These are phyloP conservation scores for Xylariaceae sp. DNA, from an alignment of 2,329 filamentous ascomycete species.

Conservation along the genomic window DNA sequence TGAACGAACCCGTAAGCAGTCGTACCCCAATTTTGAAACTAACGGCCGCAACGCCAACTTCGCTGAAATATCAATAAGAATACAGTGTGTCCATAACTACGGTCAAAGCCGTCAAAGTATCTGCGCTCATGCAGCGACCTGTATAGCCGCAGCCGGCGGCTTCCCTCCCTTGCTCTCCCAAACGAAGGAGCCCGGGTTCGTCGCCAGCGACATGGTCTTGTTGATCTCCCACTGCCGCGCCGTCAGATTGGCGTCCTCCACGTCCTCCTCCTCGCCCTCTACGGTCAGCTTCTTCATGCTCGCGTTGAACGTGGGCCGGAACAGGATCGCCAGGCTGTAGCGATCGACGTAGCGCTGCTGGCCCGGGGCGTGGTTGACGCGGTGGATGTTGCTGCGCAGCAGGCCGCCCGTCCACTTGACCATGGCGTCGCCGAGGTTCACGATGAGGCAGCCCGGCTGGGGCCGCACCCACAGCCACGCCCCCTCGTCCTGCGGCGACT, in stretches of 20 bases:
- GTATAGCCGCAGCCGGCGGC: too few relatives aligned
- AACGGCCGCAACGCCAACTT: too few relatives aligned
- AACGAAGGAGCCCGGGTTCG: too few relatives aligned
- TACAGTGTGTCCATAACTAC: too few relatives aligned
- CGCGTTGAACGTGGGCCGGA: constrained; percentile 10
- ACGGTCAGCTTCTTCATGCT: constrained; percentile 11
- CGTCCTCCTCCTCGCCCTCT: neutral
- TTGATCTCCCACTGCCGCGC: constrained; percentile 13
- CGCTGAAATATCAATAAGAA: too few relatives aligned
- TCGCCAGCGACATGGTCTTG: neutral
- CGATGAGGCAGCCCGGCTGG: constrained; percentile 19
- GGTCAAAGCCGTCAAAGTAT: too few relatives aligned
- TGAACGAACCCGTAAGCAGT: too few relatives aligned
- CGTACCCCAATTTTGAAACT: too few relatives aligned
- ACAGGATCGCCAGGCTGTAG: constrained; percentile 11
- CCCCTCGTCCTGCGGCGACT: constrained; percentile 5
- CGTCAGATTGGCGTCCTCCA: constrained; percentile 4
- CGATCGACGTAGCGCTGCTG: constrained; percentile 16
- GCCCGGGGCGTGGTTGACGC: constrained; percentile 15
- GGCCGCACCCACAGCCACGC: constrained; percentile 21
- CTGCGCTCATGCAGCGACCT: too few relatives aligned
- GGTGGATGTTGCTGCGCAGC: constrained; percentile 22
- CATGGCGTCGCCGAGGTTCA: constrained; percentile 21
- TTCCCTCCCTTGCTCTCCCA: too few relatives aligned
- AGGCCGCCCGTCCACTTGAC: constrained; percentile 20